These are phyloP conservation scores for Rhizomucor pusillus DNA, from an alignment of 371 early-diverging fungal genomes.

Conservation along the genomic window DNA sequence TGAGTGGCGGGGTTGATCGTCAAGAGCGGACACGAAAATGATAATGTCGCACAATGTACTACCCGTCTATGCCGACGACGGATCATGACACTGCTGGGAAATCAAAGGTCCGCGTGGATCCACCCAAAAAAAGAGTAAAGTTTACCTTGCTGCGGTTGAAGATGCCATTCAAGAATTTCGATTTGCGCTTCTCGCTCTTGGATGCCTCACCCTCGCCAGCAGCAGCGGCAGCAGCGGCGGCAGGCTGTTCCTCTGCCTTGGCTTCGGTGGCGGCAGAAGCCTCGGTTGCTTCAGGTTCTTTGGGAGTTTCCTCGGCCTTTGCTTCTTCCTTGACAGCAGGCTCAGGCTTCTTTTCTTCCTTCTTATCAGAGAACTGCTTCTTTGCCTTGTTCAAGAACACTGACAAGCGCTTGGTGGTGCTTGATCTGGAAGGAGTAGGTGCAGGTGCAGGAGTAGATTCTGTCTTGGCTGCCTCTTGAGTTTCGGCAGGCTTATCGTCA, in stretches of 20 bases:
- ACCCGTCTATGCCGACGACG: slow-evolving; percentile 2
- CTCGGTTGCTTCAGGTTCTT: slow-evolving; percentile 8
- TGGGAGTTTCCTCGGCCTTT: slow-evolving; percentile 8
- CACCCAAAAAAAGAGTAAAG: slow-evolving; percentile 1
- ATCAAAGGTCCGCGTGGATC: slow-evolving; percentile 1
- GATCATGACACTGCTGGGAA: slow-evolving; percentile 9
- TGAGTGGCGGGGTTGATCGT: no score
- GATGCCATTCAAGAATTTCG: slow-evolving; percentile 19
- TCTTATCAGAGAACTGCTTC: slow-evolving; percentile 21
- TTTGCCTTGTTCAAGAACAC: slow-evolving; percentile 25
- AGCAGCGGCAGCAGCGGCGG: neutral
- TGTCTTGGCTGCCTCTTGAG: slow-evolving; percentile 2
- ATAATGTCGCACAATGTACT: neutral
- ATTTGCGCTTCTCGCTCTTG: slow-evolving; percentile 20
- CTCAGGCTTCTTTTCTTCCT: slow-evolving; percentile 11
- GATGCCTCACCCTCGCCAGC: neutral
- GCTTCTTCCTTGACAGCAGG: slow-evolving; percentile 1
- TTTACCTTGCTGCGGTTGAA: slow-evolving; percentile 27
- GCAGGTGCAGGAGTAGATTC: slow-evolving; percentile 7
- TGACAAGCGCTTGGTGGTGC: slow-evolving; percentile 25
- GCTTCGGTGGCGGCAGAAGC: slow-evolving; percentile 2
- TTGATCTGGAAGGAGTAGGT: slow-evolving; percentile 22
- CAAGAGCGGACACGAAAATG: no score
- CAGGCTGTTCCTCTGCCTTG: neutral
- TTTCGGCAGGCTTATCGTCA: no score